A percentile compares a stretch with the other conserved stretches of the same genome.
Conservation (phyloP, 768 basidiomycete species). For the Rhodotorula sphaerocarpa region DNA sequence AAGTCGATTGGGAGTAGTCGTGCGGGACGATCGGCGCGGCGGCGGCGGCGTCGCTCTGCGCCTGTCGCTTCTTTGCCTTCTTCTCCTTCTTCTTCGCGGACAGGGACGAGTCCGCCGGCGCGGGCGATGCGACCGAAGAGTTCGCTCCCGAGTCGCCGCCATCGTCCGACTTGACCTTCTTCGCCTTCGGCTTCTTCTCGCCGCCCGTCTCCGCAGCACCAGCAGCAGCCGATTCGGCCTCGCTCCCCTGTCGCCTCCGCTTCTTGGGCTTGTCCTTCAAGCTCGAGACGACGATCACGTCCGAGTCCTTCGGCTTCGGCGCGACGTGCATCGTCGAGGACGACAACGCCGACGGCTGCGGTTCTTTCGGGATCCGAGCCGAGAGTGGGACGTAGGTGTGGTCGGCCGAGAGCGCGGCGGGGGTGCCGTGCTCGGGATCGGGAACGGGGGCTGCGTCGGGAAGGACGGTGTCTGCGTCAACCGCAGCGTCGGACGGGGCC, state of each 20-base stretch:
- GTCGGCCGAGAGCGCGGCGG: constrained; percentile 11
- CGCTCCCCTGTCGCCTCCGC: not conserved
- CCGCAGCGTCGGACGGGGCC: not conserved
- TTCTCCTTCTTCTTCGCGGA: constrained; percentile 13
- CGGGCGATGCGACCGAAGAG: not conserved
- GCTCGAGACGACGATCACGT: constrained; percentile 30
- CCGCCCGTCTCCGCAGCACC: not conserved
- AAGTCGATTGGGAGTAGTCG: constrained; percentile 18
- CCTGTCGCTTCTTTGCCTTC: constrained; percentile 9
- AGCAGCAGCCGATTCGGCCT: not conserved
- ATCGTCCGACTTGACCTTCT: not conserved
- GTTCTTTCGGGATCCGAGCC: constrained; percentile 9
- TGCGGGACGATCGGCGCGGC: constrained; percentile 11
- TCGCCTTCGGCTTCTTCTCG: not conserved
- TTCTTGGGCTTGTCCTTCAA: constrained; percentile 35
- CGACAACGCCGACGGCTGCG: not conserved
- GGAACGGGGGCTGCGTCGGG: not conserved
- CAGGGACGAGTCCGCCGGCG: not conserved
- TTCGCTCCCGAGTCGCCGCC: not conserved
- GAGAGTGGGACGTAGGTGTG: constrained; percentile 29
- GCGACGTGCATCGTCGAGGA: not conserved
- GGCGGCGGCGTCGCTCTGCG: too few species aligned
- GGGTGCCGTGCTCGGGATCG: not conserved
- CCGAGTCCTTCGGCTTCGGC: constrained; percentile 13
- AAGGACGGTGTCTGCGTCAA: not conserved